Evolutionary conservation across 2,329 filamentous ascomycete genomes (phyloP).

Genomic region (Lasiodiplodia sp.): DNA sequence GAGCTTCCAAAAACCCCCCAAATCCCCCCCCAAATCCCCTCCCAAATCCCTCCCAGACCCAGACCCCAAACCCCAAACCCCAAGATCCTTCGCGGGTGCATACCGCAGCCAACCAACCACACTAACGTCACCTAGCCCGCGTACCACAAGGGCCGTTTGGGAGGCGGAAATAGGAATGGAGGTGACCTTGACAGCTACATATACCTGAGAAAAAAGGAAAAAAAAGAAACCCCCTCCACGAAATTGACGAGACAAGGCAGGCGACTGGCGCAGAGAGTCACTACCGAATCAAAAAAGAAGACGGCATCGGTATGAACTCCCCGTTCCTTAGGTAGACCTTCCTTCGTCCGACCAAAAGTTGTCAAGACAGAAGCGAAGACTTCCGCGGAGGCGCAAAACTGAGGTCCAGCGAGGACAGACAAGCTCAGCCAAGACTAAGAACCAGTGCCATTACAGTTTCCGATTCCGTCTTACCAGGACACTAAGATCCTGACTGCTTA

Average conservation of each 20-base stretch:
- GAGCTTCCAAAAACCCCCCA: too few species aligned
- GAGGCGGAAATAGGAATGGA: background rate
- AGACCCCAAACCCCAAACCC: background rate
- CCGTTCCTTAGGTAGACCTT: background rate
- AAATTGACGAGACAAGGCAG: background rate
- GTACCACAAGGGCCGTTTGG: background rate
- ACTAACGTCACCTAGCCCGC: background rate
- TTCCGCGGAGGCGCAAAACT: too few species aligned
- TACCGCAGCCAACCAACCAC: background rate
- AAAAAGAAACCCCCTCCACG: background rate
- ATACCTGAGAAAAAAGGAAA: slow-evolving; percentile 3
- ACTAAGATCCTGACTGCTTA: too few species aligned
- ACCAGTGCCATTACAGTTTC: too few species aligned
- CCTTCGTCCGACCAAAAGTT: background rate
- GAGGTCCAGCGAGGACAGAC: too few species aligned
- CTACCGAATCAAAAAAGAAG: background rate
- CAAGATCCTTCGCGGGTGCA: slow-evolving; percentile 4
- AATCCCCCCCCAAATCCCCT: background rate
- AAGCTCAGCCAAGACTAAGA: too few species aligned
- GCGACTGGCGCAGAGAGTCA: background rate
- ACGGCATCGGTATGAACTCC: background rate
- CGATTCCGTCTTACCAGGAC: too few species aligned
- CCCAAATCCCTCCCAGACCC: too few species aligned
- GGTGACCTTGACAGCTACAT: slow-evolving; percentile 2
- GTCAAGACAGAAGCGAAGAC: too few species aligned